Percentiles rank a stretch among this genome's conserved stretches.
These are phyloP conservation scores for Aspergillus flavus DNA, from an alignment of 2,329 filamentous ascomycete species.

Conservation along the genomic window DNA sequence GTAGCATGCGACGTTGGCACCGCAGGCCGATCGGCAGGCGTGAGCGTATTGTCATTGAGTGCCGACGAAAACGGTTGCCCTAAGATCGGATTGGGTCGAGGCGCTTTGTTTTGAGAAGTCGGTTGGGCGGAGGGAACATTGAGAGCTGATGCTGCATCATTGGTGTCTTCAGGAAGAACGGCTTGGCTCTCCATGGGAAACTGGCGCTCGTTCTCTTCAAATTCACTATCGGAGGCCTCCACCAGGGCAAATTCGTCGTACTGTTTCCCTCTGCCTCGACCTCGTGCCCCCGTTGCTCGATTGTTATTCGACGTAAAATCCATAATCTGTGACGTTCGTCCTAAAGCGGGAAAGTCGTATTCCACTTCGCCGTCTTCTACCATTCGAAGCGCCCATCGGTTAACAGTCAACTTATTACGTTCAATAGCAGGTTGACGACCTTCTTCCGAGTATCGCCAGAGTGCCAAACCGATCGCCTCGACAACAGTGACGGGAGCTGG, in stretches of 20 bases:
- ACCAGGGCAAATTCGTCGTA: conserved; percentile 70
- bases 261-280: conserved; percentile 62
- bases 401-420: conserved; percentile 58
- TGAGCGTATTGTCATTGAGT: conserved; percentile 48
- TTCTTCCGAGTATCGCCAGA: conserved; percentile 66
- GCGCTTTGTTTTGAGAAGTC: conserved; percentile 25
- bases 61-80: conserved; percentile 51
- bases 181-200: conserved; percentile 54
- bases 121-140: conserved; percentile 25
- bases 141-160: conserved; percentile 25
- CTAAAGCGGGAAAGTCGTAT: conserved; percentile 65
- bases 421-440: conserved; percentile 56
- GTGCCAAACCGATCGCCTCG: conserved; percentile 64
- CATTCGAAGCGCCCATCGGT: conserved; percentile 67
- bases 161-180: conserved; percentile 33
- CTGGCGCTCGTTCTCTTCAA: conserved; percentile 60
- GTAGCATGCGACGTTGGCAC: conserved; percentile 50
- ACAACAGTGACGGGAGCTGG: conserved; percentile 57
- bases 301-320: conserved; percentile 72
- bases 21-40: conserved; percentile 49
- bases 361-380: conserved; percentile 69
- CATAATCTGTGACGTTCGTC: conserved; percentile 58
- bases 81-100: conserved; percentile 45
- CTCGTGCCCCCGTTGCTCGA: conserved; percentile 55
- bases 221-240: conserved; percentile 58